These are phyloP conservation scores for Platanthera zijinensis DNA, from an alignment of 106 monocot genomes.

Conservation along the genomic window DNA sequence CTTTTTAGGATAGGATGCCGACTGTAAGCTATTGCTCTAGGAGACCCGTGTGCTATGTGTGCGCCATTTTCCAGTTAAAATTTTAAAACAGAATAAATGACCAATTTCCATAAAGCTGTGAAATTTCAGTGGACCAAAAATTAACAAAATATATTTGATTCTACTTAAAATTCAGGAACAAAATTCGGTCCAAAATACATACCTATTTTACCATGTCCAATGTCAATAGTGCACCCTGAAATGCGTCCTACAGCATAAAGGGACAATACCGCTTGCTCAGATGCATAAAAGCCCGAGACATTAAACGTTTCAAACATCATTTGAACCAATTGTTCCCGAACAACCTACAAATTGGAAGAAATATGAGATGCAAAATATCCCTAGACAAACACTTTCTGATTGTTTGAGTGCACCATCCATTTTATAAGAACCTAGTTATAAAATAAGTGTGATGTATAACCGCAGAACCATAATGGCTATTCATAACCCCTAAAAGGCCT, in stretches of 20 bases:
- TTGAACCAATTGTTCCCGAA: conserved; percentile 87
- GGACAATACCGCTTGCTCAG: conserved; percentile 92
- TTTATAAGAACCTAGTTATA: not conserved
- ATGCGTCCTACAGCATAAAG: conserved; percentile 99
- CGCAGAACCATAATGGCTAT: no score
- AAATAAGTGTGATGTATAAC: not conserved
- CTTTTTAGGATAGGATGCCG: not conserved
- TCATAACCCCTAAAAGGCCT: no score
- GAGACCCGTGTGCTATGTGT: not conserved
- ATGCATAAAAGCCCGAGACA: conserved; percentile 97
- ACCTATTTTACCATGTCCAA: conserved; percentile 99
- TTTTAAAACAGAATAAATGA: not conserved
- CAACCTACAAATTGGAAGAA: conserved; percentile 33
- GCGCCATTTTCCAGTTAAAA: not conserved
- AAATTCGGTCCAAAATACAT: conserved; percentile 1
- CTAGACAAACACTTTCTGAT: not conserved
- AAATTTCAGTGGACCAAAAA: no score
- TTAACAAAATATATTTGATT: not conserved
- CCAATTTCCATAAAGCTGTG: not conserved
- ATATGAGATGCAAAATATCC: not conserved
- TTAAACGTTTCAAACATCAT: conserved; percentile 98
- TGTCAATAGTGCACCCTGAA: conserved; percentile 97
- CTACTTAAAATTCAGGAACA: not conserved
- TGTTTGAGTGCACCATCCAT: not conserved
- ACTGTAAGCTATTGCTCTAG: not conserved